Percentiles rank a stretch among this genome's conserved stretches.
phyloP scores from a whole-genome alignment of 1,284 basidiomycete genomes.

The Ustilago lituana region DNA sequence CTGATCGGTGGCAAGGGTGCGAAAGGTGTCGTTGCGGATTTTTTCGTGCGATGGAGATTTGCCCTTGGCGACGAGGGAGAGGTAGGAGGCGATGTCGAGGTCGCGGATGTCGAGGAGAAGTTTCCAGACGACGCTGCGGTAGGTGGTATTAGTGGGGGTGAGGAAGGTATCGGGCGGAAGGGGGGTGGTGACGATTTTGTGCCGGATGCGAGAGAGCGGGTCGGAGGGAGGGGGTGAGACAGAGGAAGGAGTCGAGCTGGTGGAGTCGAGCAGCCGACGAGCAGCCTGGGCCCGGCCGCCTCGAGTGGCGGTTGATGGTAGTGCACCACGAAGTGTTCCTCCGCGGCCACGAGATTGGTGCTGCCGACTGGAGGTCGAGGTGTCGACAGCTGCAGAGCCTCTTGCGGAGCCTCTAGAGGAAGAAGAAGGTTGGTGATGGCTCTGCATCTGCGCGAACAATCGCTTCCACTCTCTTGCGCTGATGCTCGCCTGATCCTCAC shows the following conservation, averaged over 20 bases:
- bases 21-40: constrained; percentile 72
- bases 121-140: constrained; percentile 55
- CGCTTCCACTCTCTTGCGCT: constrained; percentile 30
- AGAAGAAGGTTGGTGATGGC: neutral
- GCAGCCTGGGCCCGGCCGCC: neutral
- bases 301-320: neutral
- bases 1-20: constrained; percentile 91
- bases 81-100: constrained; percentile 43
- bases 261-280: constrained; percentile 9
- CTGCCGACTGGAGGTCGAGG: too few relatives aligned
- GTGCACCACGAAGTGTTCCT: neutral
- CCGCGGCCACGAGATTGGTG: constrained; percentile 4
- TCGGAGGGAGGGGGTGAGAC: constrained; percentile 13
- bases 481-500: constrained; percentile 7
- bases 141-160: constrained; percentile 23
- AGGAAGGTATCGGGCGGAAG: constrained; percentile 28
- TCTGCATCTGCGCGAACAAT: constrained; percentile 25
- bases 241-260: constrained; percentile 3
- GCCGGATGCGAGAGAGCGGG: constrained; percentile 26
- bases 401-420: neutral
- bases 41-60: constrained; percentile 63
- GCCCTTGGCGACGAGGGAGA: constrained; percentile 50
- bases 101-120: constrained; percentile 48
- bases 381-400: too few relatives aligned
- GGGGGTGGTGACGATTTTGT: constrained; percentile 37